Evolutionary conservation across 169 alveolate genomes (phyloP).

Genomic region (Cryptosporidium ryanae): DNA sequence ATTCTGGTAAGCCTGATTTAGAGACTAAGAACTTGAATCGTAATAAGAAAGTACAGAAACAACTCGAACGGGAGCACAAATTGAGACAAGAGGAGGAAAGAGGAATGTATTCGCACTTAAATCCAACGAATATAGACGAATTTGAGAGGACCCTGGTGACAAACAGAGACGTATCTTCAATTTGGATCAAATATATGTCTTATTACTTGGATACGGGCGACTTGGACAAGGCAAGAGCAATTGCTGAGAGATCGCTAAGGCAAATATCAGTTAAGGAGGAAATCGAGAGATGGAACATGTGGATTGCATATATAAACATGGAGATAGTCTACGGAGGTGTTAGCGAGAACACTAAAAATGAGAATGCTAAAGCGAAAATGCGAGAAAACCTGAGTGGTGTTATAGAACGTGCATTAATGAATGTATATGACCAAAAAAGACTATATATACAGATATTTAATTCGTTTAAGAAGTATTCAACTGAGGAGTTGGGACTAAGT

Average conservation of each 20-base stretch:
- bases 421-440: constrained; percentile 47
- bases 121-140: constrained; percentile 75
- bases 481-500: constrained; percentile 1
- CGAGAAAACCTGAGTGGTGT: constrained; percentile 2
- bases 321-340: constrained; percentile 82
- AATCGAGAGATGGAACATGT: constrained; percentile 82
- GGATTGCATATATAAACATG: constrained; percentile 87
- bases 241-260: constrained; percentile 84
- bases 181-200: constrained; percentile 86
- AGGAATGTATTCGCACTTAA: constrained; percentile 39
- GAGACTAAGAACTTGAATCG: constrained; percentile 14
- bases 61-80: constrained; percentile 43
- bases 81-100: constrained; percentile 49
- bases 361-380: not conserved
- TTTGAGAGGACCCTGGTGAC: constrained; percentile 81
- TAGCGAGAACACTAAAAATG: not conserved
- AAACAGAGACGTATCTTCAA: constrained; percentile 80
- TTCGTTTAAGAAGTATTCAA: constrained; percentile 17
- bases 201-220: constrained; percentile 83
- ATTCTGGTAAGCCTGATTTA: not conserved
- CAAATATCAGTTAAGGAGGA: constrained; percentile 83
- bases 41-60: constrained; percentile 42
- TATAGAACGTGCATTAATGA: constrained; percentile 54
- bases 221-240: constrained; percentile 83
- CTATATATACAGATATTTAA: constrained; percentile 37